A percentile compares a stretch with the other conserved stretches of the same genome.
phyloP scores from a whole-genome alignment of 257 asterid species.

The Eucommia ulmoides region DNA sequence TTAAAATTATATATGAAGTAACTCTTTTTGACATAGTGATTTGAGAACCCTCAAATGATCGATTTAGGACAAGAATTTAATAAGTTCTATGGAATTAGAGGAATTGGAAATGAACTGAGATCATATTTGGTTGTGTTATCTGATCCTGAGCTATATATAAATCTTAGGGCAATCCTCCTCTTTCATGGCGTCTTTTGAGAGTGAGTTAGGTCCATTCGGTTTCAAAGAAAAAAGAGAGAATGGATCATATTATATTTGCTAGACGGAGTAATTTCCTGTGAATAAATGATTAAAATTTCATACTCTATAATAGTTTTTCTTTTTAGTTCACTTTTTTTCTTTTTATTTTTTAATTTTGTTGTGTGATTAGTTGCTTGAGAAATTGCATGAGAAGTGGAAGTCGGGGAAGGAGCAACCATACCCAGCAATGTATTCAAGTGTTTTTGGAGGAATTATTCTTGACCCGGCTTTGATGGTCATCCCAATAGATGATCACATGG shows the following conservation, averaged over 20 bases:
- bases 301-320: background rate
- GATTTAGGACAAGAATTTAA: too few relatives aligned
- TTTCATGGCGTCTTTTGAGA: background rate
- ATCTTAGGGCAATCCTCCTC: background rate
- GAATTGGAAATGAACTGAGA: background rate
- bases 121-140: background rate
- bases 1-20: too few relatives aligned
- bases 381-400: conserved; percentile 60
- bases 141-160: background rate
- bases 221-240: background rate
- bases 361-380: conserved; percentile 42
- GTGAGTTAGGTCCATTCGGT: background rate
- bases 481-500: conserved; percentile 91
- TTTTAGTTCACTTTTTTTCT: background rate
- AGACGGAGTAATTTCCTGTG: background rate
- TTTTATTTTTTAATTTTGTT: background rate
- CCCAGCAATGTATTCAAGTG: conserved; percentile 86
- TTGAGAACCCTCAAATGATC: too few relatives aligned
- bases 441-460: conserved; percentile 69
- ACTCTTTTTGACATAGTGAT: background rate
- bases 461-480: conserved; percentile 90
- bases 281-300: background rate
- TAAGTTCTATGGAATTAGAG: background rate
- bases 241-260: too few relatives aligned
- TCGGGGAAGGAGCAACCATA: conserved; percentile 50